Base-by-base conservation (phyloP, 805 yeast species). In the Candida piceae region DNA sequence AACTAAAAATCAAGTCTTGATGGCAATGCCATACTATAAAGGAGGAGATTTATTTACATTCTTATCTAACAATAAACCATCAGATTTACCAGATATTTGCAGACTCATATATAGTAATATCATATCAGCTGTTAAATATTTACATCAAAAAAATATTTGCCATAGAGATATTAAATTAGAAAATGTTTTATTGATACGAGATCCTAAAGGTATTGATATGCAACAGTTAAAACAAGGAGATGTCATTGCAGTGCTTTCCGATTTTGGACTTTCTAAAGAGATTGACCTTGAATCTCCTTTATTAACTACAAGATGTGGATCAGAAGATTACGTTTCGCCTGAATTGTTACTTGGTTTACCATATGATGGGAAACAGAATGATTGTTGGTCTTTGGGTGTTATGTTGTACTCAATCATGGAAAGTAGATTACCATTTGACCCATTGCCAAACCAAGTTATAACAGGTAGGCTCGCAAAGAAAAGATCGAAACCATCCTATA, bases 311-410 rank as follows among this genome's bases (percentile, higher is more conserved):
- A 64, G 97, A 42, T 93, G 98, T 59, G 98, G 99, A 0, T 85
- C 96, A 1, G 96, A 86, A 45, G 98, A 93, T 57, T 93, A 93
- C 52, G 95, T 93, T 6, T 82, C 96, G 0, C 99, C 98, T 0
- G 99, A 93, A 54, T 63, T 93, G 17, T 64, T 93, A 26, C 76
- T 93, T 77, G 97, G 97, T 1, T 69, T 85, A 38, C 82, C 87
- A 6, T 93, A 93, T 54, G 90, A 90, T 52, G 99, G 99, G 10
- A 73, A 84, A 35, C 78, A 85, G 45, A 82, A 93, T 33, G 99
- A 93, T 58, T 69, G 89, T 15, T 93, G 99, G 99, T 86, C 97
- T 1, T 59, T 89, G 8, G 98, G 98, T 2, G 97, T 93, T 3
- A 66, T 89, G n/a, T 62, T 89, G 1, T 93, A 88, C 53, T 77